Evolutionary conservation across 2,329 filamentous ascomycete species (phyloP), one percentile per base, ranked within the genome.

Genomic region (Epichloe amarillans): DNA sequence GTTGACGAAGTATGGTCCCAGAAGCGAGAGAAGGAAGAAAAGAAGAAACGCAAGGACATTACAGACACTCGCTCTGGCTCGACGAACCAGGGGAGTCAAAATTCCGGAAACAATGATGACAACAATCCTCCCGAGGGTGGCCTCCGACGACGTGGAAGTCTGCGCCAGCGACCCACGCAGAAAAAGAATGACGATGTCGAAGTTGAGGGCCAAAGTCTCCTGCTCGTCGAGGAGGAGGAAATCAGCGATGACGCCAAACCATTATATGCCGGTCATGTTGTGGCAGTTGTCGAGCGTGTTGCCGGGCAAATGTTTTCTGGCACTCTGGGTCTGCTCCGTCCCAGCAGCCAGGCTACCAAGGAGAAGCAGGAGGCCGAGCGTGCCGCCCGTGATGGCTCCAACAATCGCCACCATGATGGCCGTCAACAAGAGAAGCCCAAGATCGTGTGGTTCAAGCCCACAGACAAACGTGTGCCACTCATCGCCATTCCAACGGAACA

Each of bases 141-240:
- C 54, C 83, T 98, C 56, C 87, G 91, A 60, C 82, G 93, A 58
- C 87, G 93, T 63, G 93, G 93, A 58, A 97, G 91, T 77, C 79
- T 98, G 59, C 85, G 93, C 62, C 93, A 97, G 72, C 86, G 93
- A 50, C 93, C 93, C 8, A 97, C 91, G 0, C 93, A 98, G 71
- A 98, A 98, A 82, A 98, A 98, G 80, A 98, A 98, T 56, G 93
- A 98, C 59, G 93, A 98, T 66, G 93, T 98, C 26, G 93, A 98
- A 69, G 93, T 98, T 30, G 93, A 98, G 67, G 93, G 93, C 26
- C 93, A 98, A 69, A 97, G 91, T 66, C 77, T 98, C 52, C 82
- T 98, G 21, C 80, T 98, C 17, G 93, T 97, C 56, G 93, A 98
- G 64, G 93, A 98, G 65, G 93, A 98, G 66, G 93, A 98, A 66